phyloP scores from a whole-genome alignment of 805 yeast genomes.

The Cyberlindnera americana region DNA sequence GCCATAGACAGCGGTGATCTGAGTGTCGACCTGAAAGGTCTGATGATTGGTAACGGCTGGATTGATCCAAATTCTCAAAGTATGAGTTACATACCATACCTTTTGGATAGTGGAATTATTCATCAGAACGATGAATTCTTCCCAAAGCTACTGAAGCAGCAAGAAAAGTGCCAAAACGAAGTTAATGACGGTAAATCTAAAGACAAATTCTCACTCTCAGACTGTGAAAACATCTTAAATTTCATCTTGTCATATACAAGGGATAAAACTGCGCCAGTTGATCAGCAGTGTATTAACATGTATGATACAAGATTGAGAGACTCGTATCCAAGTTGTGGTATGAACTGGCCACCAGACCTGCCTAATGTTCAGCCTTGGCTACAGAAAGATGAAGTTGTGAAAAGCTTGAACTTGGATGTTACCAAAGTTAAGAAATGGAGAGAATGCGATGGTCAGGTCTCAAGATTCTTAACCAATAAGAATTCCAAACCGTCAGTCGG shows the following conservation, averaged over 20 bases:
- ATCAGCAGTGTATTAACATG: conserved; percentile 69
- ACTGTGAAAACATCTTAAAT: conserved; percentile 44
- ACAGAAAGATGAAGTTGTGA: conserved; percentile 42
- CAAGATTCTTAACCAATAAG: conserved; percentile 45
- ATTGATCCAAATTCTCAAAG: conserved; percentile 85
- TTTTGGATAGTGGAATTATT: conserved; percentile 56
- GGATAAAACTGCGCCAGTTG: conserved; percentile 29
- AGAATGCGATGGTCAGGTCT: conserved; percentile 72
- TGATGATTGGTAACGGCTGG: conserved; percentile 93
- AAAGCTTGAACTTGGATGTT: conserved; percentile 48
- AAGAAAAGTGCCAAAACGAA: conserved; percentile 57
- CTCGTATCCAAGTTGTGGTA: conserved; percentile 81
- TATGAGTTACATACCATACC: conserved; percentile 71
- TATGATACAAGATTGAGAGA: conserved; percentile 75
- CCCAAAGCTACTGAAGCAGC: conserved; percentile 41
- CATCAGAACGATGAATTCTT: conserved; percentile 37
- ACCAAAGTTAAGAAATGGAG: conserved; percentile 50
- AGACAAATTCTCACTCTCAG: conserved; percentile 30
- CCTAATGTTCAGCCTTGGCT: conserved; percentile 51
- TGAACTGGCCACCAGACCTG: conserved; percentile 84
- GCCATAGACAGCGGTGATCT: conserved; percentile 34
- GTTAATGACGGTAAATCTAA: conserved; percentile 32
- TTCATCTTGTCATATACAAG: conserved; percentile 29
- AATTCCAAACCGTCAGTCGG: conserved; percentile 57
- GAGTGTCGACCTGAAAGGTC: conserved; percentile 50